Conservation (phyloP, 352 stramenopile species). For the Thalassiosira mediterranea region DNA sequence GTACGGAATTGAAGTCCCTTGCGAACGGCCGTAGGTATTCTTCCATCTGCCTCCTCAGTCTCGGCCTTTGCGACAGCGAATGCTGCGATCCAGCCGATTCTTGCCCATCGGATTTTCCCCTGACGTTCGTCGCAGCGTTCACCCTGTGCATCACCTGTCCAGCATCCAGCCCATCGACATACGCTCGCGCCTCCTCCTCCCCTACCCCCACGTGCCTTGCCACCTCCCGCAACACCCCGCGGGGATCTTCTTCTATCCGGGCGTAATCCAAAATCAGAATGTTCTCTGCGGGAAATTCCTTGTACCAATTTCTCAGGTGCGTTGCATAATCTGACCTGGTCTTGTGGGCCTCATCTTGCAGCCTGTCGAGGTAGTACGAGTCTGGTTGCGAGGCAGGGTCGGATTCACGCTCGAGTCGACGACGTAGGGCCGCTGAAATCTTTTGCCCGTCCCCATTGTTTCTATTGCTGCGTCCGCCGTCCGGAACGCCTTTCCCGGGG, state of each 20-base stretch:
- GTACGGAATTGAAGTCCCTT: slow-evolving; percentile 48
- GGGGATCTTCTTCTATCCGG: slow-evolving; percentile 46
- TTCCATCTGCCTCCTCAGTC: slow-evolving; percentile 53
- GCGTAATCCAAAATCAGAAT: slow-evolving; percentile 59
- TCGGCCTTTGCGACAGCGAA: slow-evolving; percentile 21
- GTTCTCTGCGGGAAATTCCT: slow-evolving; percentile 41
- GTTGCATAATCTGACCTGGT: slow-evolving; percentile 58
- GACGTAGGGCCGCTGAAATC: slow-evolving; percentile 24
- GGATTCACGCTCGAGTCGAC: slow-evolving; percentile 40
- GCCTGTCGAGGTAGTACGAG: slow-evolving; percentile 54
- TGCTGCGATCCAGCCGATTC: slow-evolving; percentile 3
- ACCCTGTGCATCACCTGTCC: slow-evolving; percentile 37
- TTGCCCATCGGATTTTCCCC: neutral
- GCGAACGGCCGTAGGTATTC: slow-evolving; percentile 43
- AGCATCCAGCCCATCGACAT: slow-evolving; percentile 32
- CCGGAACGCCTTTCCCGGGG: neutral
- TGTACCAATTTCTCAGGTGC: slow-evolving; percentile 45
- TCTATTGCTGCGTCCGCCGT: neutral
- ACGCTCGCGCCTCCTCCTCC: slow-evolving; percentile 28
- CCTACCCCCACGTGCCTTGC: slow-evolving; percentile 49
- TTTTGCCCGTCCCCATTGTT: slow-evolving; percentile 3
- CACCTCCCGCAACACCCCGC: slow-evolving; percentile 41
- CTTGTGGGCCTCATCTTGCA: slow-evolving; percentile 42
- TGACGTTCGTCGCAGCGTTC: slow-evolving; percentile 32
- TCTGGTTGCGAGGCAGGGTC: slow-evolving; percentile 46